Conservation (phyloP, 306 rosid genomes). For the Nissolia schottii region DNA sequence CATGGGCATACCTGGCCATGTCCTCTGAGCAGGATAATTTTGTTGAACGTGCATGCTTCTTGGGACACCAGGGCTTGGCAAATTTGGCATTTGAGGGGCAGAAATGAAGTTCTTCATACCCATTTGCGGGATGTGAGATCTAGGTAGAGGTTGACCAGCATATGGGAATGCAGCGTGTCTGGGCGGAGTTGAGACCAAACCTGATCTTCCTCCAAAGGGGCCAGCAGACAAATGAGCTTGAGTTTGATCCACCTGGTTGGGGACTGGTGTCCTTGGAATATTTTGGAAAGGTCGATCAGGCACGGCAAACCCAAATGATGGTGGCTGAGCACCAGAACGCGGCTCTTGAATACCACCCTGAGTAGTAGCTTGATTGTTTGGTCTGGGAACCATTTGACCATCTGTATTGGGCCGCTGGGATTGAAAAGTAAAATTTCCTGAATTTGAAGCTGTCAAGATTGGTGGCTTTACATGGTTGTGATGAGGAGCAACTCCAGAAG, state of each 20-base stretch:
- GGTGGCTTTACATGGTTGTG: conserved; percentile 40
- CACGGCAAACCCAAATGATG: conserved; percentile 36
- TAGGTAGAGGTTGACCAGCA: conserved; percentile 36
- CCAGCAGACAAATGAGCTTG: conserved; percentile 30
- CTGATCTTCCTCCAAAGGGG: conserved; percentile 47
- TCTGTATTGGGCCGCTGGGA: conserved; percentile 47
- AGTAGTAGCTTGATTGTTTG: conserved; percentile 35
- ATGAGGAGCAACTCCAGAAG: conserved; percentile 34
- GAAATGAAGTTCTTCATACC: conserved; percentile 58
- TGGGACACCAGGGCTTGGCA: conserved; percentile 31
- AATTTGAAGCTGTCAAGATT: conserved; percentile 32
- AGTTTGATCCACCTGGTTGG: conserved; percentile 43
- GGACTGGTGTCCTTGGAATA: conserved; percentile 48
- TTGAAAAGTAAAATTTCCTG: conserved; percentile 69
- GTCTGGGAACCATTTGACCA: conserved; percentile 39
- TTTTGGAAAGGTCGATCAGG: conserved; percentile 49
- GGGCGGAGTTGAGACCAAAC: conserved; percentile 39
- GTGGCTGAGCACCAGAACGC: conserved; percentile 40
- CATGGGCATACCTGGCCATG: conserved; percentile 37
- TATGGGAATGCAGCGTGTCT: conserved; percentile 48
- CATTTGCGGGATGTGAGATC: conserved; percentile 41
- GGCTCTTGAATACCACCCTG: conserved; percentile 40
- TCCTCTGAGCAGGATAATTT: conserved; percentile 35
- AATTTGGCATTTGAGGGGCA: conserved; percentile 44
- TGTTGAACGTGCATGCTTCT: conserved; percentile 47